Conservation (phyloP, 129 eudicot genomes). For the Flaveria robusta region DNA sequence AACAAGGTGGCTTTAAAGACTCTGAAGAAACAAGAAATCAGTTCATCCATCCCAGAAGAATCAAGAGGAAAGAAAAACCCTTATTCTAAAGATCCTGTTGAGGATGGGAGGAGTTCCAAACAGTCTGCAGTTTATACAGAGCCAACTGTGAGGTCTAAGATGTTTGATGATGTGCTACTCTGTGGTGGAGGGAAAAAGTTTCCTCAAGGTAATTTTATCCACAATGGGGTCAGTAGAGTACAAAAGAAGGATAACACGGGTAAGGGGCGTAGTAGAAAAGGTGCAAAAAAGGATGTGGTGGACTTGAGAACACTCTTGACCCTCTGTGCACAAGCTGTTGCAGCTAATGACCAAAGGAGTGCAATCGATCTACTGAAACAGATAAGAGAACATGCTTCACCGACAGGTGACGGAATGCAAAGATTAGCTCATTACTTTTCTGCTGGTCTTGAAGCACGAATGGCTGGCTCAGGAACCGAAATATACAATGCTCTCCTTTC, state of each 20-base stretch:
- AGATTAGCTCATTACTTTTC: constrained; percentile 80
- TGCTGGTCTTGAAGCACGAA: constrained; percentile 77
- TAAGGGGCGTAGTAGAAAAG: constrained; percentile 62
- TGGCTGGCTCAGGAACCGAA: constrained; percentile 79
- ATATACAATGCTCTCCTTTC: constrained; percentile 49
- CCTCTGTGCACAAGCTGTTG: constrained; percentile 84
- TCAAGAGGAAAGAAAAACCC: constrained; percentile 63
- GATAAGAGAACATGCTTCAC: constrained; percentile 66
- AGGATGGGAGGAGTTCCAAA: constrained; percentile 52
- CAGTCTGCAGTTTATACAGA: constrained; percentile 61
- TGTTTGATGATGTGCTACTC: constrained; percentile 67
- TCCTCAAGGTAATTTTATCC: constrained; percentile 53
- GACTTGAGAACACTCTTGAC: constrained; percentile 73
- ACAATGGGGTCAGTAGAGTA: constrained; percentile 40
- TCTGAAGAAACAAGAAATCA: constrained; percentile 31
- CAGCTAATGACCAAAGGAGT: constrained; percentile 60
- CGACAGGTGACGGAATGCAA: constrained; percentile 81
- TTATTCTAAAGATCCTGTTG: constrained; percentile 30
- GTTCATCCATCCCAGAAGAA: constrained; percentile 18
- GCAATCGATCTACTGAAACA: constrained; percentile 67
- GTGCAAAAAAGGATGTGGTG: constrained; percentile 56
- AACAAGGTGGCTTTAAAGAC: constrained; percentile 20
- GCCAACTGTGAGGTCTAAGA: constrained; percentile 59
- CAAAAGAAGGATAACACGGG: constrained; percentile 41
- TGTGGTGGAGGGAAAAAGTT: constrained; percentile 45